A percentile compares a stretch with the other conserved stretches of the same genome.
Conservation (phyloP, 371 early-diverging fungal genomes). For the Mucor velutinosus region DNA sequence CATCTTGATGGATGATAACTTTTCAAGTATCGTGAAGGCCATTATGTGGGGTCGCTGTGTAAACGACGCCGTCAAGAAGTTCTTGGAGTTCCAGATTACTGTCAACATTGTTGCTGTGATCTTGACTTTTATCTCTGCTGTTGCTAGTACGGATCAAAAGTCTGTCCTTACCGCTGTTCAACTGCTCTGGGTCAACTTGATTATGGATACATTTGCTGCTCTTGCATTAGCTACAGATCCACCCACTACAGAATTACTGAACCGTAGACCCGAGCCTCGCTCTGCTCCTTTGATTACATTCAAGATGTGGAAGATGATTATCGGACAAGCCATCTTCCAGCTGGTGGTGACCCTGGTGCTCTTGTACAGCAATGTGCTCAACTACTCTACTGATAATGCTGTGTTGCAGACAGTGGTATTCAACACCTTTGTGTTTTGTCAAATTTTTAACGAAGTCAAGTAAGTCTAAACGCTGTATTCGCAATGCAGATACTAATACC, state of each 20-base stretch:
- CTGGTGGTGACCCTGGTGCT: conserved; percentile 53
- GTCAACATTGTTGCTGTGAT: too few relatives aligned
- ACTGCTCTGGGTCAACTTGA: conserved; percentile 77
- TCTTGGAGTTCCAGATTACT: too few relatives aligned
- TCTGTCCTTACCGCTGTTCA: conserved; percentile 66
- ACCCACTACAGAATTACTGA: conserved; percentile 60
- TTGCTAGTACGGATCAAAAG: conserved; percentile 37
- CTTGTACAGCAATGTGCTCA: conserved; percentile 41
- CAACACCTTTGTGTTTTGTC: conserved; percentile 80
- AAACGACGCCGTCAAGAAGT: too few relatives aligned
- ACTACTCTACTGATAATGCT: conserved; percentile 25
- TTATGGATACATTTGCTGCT: too few relatives aligned
- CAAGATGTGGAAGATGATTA: conserved; percentile 73
- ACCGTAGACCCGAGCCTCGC: conserved; percentile 58
- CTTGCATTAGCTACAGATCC: too few relatives aligned
- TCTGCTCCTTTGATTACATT: conserved; percentile 61
- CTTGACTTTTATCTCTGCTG: conserved; percentile 61
- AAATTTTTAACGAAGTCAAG: conserved; percentile 79
- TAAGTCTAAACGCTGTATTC: conserved; percentile 22
- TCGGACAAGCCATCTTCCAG: conserved; percentile 61
- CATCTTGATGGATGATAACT: too few relatives aligned
- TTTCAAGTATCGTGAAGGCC: too few relatives aligned
- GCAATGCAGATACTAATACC: not conserved
- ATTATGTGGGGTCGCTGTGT: too few relatives aligned
- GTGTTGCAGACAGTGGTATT: conserved; percentile 67